phyloP scores from a whole-genome alignment of 768 basidiomycete genomes.

The Amanita inopinata region DNA sequence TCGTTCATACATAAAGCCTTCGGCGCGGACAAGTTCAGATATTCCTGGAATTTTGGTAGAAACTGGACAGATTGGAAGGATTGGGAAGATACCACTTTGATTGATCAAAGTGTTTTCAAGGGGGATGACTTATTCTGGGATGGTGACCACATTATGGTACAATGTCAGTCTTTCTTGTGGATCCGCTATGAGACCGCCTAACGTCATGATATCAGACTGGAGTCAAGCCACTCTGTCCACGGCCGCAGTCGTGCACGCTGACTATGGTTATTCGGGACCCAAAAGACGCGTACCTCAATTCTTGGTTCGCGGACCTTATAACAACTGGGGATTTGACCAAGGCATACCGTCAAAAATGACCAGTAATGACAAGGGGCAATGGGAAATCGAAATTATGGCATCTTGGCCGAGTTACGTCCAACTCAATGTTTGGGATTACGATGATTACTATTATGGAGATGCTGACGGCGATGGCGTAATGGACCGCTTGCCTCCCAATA shows the following conservation, averaged over 20 bases:
- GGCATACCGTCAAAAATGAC: conserved; percentile 67
- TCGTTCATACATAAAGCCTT: conserved; percentile 73
- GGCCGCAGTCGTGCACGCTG: conserved; percentile 67
- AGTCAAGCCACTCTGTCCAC: conserved; percentile 53
- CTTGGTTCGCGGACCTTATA: conserved; percentile 83
- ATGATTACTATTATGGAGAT: conserved; percentile 91
- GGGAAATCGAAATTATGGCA: conserved; percentile 87
- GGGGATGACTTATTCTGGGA: conserved; percentile 55
- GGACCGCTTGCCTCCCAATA: conserved; percentile 87
- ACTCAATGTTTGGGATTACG: conserved; percentile 84
- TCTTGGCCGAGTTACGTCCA: conserved; percentile 87
- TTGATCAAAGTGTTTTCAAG: conserved; percentile 50
- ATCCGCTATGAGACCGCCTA: conserved; percentile 1
- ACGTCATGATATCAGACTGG: conserved; percentile 50
- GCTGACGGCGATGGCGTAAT: conserved; percentile 78
- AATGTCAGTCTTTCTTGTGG: conserved; percentile 46
- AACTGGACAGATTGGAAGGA: conserved; percentile 75
- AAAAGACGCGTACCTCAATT: conserved; percentile 80
- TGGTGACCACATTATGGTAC: conserved; percentile 80
- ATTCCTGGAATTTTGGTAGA: conserved; percentile 78
- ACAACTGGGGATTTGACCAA: conserved; percentile 84
- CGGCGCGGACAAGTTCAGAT: conserved; percentile 83
- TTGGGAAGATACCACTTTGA: conserved; percentile 66
- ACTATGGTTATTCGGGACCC: conserved; percentile 44
- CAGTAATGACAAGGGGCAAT: conserved; percentile 51